Evolutionary conservation across 495 filamentous ascomycete species (phyloP).

Genomic region (Symbiotaphrina buchneri): DNA sequence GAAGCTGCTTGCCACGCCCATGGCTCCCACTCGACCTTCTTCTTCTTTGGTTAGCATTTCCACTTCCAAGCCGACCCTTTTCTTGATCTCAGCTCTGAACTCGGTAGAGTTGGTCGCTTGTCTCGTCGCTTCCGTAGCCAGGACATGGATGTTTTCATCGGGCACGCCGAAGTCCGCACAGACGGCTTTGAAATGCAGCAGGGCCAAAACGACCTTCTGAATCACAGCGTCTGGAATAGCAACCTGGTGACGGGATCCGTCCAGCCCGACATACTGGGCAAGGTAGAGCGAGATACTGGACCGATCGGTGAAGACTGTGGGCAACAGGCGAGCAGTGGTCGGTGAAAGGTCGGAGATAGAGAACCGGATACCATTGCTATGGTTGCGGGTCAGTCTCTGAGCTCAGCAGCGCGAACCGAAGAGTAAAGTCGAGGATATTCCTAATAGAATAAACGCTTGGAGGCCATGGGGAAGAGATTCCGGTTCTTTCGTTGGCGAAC

Average conservation of each 20-base stretch:
- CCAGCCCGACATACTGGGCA: slow-evolving; percentile 32
- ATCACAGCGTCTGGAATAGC: slow-evolving; percentile 45
- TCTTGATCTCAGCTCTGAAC: slow-evolving; percentile 39
- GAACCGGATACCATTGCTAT: slow-evolving; percentile 86
- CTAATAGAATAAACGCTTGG: no score
- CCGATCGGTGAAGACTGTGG: slow-evolving; percentile 55
- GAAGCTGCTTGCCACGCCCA: slow-evolving; percentile 65
- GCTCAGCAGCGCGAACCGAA: slow-evolving; percentile 1
- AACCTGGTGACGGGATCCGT: slow-evolving; percentile 12
- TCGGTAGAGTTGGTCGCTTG: slow-evolving; percentile 50
- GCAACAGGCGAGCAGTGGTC: slow-evolving; percentile 45
- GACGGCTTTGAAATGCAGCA: slow-evolving; percentile 51
- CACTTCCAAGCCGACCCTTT: slow-evolving; percentile 38
- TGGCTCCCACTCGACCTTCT: slow-evolving; percentile 63
- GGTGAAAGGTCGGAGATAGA: slow-evolving; percentile 63
- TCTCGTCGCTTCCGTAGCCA: slow-evolving; percentile 79
- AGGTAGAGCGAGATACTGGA: slow-evolving; percentile 78
- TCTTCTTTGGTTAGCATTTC: slow-evolving; percentile 54
- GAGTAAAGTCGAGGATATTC: slow-evolving; percentile 1
- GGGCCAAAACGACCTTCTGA: slow-evolving; percentile 30
- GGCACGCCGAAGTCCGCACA: slow-evolving; percentile 50
- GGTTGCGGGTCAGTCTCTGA: not conserved
- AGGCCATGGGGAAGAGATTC: no score
- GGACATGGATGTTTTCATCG: slow-evolving; percentile 35
- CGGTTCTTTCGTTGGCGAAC: no score